Evolutionary conservation across 495 filamentous ascomycete species (phyloP), one percentile per base, ranked within the genome.

Genomic region (Ramalina intermedia): DNA sequence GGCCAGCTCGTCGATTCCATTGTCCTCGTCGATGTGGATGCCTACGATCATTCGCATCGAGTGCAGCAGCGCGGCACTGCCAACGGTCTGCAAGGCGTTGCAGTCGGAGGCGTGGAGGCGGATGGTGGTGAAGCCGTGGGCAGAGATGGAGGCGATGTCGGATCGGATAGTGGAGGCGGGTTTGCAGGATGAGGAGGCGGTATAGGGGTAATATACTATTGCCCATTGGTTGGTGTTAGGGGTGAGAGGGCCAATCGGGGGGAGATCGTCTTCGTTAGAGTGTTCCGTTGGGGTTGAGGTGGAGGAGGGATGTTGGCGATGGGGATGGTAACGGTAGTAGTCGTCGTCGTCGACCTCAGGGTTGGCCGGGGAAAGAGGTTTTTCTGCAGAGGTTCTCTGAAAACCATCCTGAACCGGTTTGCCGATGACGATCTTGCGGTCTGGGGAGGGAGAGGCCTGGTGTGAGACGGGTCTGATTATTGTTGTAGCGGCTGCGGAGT

Each of bases 61-160:
- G 63, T 79, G 61, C 43, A 66, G 56, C 43, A 67, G 58, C 61
- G 73, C 77, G 48, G 84, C 80, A 13, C 67, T 62, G 52, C 84
- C 85, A 49, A 94, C 79, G 63, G 71, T 81, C 64, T 76, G 62
- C 37, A 96, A 85, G 52, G 76, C 78, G 63, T 70, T 72, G 75
- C 90, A 96, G 77, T 94, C 89, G 57, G 87, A 85, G 52, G 80
- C 83, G 80, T 96, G 95, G 65, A 94, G 69, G 65, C 90, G 90
- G 65, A 96, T 64, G 50, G 79, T 73, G 54, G 68, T 70, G 78
- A 95, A 91, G 52, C 87, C 88, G 62, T 81, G 79, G 37, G 55
- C 33, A 52, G 78, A 73, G 58, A 96, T 93, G 48, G 63, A 52
- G 43, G 71, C 65, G 55, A 96, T 74, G 58, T 95, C 86, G 39